Base-by-base conservation (phyloP, 2,329 filamentous ascomycete genomes). In the Botrytis medusae region DNA sequence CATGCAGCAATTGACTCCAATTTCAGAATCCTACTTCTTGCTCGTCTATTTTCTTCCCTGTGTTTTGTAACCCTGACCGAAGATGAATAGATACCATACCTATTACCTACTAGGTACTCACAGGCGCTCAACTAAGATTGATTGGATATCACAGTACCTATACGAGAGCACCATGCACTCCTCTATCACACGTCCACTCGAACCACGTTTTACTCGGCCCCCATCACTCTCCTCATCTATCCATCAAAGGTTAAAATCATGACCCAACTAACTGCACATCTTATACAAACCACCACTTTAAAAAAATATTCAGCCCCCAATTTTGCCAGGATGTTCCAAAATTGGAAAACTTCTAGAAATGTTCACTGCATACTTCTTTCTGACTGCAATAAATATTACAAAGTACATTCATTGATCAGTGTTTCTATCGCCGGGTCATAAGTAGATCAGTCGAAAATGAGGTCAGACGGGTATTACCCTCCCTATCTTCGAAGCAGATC, bases 121-220 rank as follows among this genome's bases (percentile, higher is more conserved):
- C 62, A 46, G 40, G 40, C 25, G 3, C 16, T 65, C 6, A 32
- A 25, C 29, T 4, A 29, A 57, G 25, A 40, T 42, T 29, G 6
- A 40, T 68, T 42, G 46, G n/a, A 40, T 14, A 40, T n/a, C 51
- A n/a, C 46, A 61, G 37, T 59, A 29, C 40, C 18, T 61, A 70
- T 70, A 70, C 68, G 68, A 61, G 68, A 14, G n/a, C 10, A 29
- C 20, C 25, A 61, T 61, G 54, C 40, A 70, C 34, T 32, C 37
- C 54, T 46, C 40, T 5, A 37, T 61, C 40, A 46, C 40, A 62
- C 37, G 25, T 69, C 51, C 67, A 69, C 37, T 46, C 67, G 12
- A 34, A 32, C 68, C 68, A 70, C 68, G 68, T 70, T 70, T 70
- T 70, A 25, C 57, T 70, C n/a, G 57, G 37, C 68, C 20, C 57